Percentiles rank a stretch among this genome's conserved stretches.
phyloP scores from a whole-genome alignment of 1,284 basidiomycete genomes.

The Cryptococcus sp. region DNA sequence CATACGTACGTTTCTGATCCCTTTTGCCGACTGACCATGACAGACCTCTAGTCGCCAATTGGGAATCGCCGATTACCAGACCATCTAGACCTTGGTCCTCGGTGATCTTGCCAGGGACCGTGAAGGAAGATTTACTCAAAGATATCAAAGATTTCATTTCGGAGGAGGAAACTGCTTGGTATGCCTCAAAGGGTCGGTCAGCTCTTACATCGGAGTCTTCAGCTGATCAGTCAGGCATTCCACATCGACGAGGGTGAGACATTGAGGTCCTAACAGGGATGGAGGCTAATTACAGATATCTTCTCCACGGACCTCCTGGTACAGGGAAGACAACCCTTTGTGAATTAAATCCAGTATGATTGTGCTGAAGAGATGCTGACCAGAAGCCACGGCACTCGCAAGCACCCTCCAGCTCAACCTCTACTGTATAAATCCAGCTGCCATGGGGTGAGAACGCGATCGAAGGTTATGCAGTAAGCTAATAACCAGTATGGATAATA shows the following conservation, averaged over 20 bases:
- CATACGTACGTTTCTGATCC: neutral
- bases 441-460: slow-evolving; percentile 26
- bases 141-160: slow-evolving; percentile 27
- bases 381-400: slow-evolving; percentile 27
- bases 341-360: slow-evolving; percentile 3
- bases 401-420: slow-evolving; percentile 24
- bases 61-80: slow-evolving; percentile 20
- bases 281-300: slow-evolving; percentile 8
- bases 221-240: slow-evolving; percentile 13
- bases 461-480: neutral
- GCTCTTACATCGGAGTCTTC: neutral
- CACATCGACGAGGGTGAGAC: slow-evolving; percentile 24
- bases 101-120: slow-evolving; percentile 19
- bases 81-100: slow-evolving; percentile 26
- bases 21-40: neutral
- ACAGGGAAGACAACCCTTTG: slow-evolving; percentile 31
- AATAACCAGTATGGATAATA: slow-evolving; percentile 28
- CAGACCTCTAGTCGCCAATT: slow-evolving; percentile 2
- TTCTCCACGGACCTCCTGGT: slow-evolving; percentile 30
- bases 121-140: slow-evolving; percentile 22
- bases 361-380: neutral
- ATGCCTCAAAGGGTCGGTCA: slow-evolving; percentile 24
- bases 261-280: neutral
- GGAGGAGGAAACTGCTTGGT: slow-evolving; percentile 23
- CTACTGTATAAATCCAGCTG: slow-evolving; percentile 27